Conservation (phyloP, 805 yeast species). For the Cyberlindnera galapagoensis region DNA sequence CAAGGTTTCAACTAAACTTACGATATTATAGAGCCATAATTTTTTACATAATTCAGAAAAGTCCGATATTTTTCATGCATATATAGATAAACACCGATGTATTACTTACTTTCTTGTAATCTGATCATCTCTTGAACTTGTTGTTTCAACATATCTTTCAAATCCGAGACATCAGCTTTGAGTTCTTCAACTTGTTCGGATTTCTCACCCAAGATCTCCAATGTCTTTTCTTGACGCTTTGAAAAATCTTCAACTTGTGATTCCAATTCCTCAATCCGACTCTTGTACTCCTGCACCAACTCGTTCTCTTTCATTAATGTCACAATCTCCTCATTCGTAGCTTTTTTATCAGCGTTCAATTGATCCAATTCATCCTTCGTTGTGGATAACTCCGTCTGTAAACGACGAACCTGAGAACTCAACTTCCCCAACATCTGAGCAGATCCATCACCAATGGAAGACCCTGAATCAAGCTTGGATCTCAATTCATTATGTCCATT, state of each 20-base stretch:
- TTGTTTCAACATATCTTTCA: constrained; percentile 73
- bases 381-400: constrained; percentile 71
- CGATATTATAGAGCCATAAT: neutral
- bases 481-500: constrained; percentile 6
- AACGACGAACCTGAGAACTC: constrained; percentile 67
- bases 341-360: constrained; percentile 51
- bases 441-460: constrained; percentile 24
- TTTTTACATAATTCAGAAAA: neutral
- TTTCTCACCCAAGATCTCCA: constrained; percentile 79
- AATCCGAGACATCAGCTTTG: constrained; percentile 79
- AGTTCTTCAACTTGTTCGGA: constrained; percentile 81
- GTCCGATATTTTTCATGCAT: too few species aligned
- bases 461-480: too few species aligned
- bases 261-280: constrained; percentile 33
- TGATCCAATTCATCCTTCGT: constrained; percentile 55
- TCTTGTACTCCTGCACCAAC: constrained; percentile 29
- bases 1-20: constrained; percentile 54
- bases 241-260: constrained; percentile 22
- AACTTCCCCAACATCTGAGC: constrained; percentile 70
- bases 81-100: too few species aligned
- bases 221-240: constrained; percentile 43
- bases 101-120: too few species aligned
- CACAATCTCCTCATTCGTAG: constrained; percentile 62
- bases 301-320: constrained; percentile 51
- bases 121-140: constrained; percentile 87